Base-by-base conservation (phyloP, 2,329 filamentous ascomycete species). In the Calonectria leucothoes region DNA sequence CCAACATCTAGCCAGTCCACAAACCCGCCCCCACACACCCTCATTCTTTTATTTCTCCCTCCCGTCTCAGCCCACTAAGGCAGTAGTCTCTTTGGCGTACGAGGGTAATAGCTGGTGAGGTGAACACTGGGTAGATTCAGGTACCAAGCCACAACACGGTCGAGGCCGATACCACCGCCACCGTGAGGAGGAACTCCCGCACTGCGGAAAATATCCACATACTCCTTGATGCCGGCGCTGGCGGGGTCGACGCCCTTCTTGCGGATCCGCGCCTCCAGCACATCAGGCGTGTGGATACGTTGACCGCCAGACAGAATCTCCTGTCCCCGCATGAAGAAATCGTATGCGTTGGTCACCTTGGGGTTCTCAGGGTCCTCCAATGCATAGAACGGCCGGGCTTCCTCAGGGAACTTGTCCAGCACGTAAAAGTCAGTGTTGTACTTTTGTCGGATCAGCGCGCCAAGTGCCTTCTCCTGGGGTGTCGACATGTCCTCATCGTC, bases 381-480 rank as follows among this genome's bases (percentile, higher is more conserved):
- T 74, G 96, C 95, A 86, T 98, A 98, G 86, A 98, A 98, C 6
- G 96, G 96, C 35, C 97, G 92, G 25, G 97, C 94, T 45, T 89
- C 88, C 84, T 97, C 92, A 55, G 97, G 97, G 89, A 98, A 99
- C 86, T 98, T 97, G 88, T 98, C 96, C 75, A 99, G 91, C 27
- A 97, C 93, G 87, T 98, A 98, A 87, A 98, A 98, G 87, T 99
- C 97, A 73, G 95, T 97, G 83, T 94, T 91, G 89, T 94, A 98
- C 87, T 98, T 98, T 80, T 94, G 90, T 71, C 94, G 93, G 77
- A 98, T 92, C 61, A 98, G 89, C 31, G 92, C 93, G 71, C 97
- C 97, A 11, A 98, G 92, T n/a, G 93, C 94, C 86, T 96, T 96
- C 84, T 97, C 94, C 82, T 96, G 93, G 0, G 94, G 92, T 0